phyloP scores from a whole-genome alignment of 106 monocot genomes.

The Gastrodia elata region DNA sequence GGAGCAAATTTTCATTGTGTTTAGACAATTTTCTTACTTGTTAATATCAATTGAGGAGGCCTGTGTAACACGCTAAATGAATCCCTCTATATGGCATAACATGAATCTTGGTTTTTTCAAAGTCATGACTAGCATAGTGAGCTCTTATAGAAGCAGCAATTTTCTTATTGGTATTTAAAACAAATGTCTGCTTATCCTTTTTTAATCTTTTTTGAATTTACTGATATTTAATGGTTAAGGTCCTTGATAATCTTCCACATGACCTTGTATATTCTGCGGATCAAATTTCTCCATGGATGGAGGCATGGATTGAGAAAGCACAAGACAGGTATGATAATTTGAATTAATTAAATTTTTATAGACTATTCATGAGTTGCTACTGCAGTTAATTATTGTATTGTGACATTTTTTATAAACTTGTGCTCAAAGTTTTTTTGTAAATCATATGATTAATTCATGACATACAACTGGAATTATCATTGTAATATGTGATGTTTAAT shows the following conservation, averaged over 20 bases:
- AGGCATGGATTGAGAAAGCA: constrained; percentile 80
- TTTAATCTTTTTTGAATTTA: neutral
- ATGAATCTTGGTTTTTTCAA: neutral
- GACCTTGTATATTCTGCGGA: constrained; percentile 78
- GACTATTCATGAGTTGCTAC: neutral
- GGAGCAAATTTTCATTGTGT: neutral
- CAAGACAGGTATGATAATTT: constrained; percentile 47
- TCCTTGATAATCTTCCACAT: constrained; percentile 99
- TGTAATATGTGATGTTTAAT: neutral
- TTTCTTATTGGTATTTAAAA: neutral
- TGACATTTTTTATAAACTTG: constrained; percentile 2
- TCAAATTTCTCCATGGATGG: constrained; percentile 83
- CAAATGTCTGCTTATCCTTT: neutral
- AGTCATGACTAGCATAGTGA: neutral
- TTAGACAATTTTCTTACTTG: neutral
- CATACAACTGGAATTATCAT: too few species aligned
- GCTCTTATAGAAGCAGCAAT: neutral
- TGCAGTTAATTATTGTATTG: neutral
- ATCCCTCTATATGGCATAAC: neutral
- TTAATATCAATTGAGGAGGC: neutral
- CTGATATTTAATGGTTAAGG: constrained; percentile 27
- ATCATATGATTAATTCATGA: too few species aligned
- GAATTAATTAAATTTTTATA: neutral
- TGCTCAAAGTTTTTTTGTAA: neutral
- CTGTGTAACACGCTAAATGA: neutral